These are phyloP conservation scores for Gliomastix tumulicola DNA, from an alignment of 2,329 filamentous ascomycete genomes.

Conservation along the genomic window DNA sequence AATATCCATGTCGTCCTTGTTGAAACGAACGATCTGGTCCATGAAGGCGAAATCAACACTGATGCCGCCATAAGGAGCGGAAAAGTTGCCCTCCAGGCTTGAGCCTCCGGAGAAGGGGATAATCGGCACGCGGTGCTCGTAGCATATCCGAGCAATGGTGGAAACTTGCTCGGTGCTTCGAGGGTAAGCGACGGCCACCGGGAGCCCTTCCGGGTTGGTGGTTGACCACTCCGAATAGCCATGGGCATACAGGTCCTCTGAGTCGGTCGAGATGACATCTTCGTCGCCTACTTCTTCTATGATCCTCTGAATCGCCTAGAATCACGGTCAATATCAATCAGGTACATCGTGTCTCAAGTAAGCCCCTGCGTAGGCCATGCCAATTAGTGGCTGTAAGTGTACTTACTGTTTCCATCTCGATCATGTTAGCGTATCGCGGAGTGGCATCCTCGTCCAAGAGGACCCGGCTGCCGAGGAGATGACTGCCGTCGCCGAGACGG, in stretches of 20 bases:
- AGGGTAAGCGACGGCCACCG: slow-evolving; percentile 59
- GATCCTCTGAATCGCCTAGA: slow-evolving; percentile 49
- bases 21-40: slow-evolving; percentile 72
- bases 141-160: slow-evolving; percentile 59
- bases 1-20: slow-evolving; percentile 85
- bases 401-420: slow-evolving; percentile 19
- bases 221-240: slow-evolving; percentile 65
- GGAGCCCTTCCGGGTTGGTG: slow-evolving; percentile 50
- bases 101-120: slow-evolving; percentile 83
- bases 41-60: slow-evolving; percentile 86
- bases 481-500: neutral
- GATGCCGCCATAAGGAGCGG: slow-evolving; percentile 77
- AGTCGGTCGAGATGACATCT: slow-evolving; percentile 55
- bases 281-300: slow-evolving; percentile 37
- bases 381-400: too few relatives aligned
- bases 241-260: slow-evolving; percentile 53
- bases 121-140: slow-evolving; percentile 75
- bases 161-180: slow-evolving; percentile 54
- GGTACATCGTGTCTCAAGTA: neutral
- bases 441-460: slow-evolving; percentile 11
- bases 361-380: too few relatives aligned
- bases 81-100: slow-evolving; percentile 85
- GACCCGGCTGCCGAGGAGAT: slow-evolving; percentile 1
- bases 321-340: neutral
- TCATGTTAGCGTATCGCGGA: slow-evolving; percentile 27